Evolutionary conservation across 176 grass and related monocot genomes (phyloP), one percentile per base, ranked within the genome.

Genomic region (Tuctoria greenei): DNA sequence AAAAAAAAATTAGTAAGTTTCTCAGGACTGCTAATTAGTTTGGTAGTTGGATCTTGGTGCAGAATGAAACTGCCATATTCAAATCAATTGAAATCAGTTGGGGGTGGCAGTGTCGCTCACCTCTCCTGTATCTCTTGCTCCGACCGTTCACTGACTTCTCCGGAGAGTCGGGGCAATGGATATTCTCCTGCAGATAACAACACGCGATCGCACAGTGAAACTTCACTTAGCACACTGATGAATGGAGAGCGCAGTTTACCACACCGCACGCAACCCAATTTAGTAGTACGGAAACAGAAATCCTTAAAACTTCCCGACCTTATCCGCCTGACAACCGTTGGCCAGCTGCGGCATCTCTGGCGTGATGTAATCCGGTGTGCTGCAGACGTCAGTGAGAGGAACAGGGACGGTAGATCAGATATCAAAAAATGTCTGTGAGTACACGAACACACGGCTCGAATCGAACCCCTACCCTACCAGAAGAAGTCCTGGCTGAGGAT

Each of bases 401-500:
- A 14, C 38, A 49, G 27, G 27, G 36, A n/a, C n/a, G n/a, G 63
- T 77, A 49, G 75, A 67, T 58, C 40, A 21, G 40, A 25, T 12
- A 13, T 13, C 36, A 16, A 5, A 16, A 5, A 10, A 23, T 8
- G 23, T 1, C 1, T 8, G 18, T 9, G 11, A 21, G 46, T 44
- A 31, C 2, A 40, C 10, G 10, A 47, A 66, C 35, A 21, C 24
- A 28, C 24, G 66, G 1, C 27, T 43, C 13, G 13, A 46, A 20
- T 49, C 28, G 24, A 37, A 73, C 69, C 60, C 31, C 3, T 3
- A 2, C 31, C 31, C 11, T 80, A 92, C 95, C 95, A 98, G 79
- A 98, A 94, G 86, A 98, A 92, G 83, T 98, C 95, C 79, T 98
- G 91, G 52, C 91, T 98, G 46, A 98, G 95, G 59, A 98, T 94